These are phyloP conservation scores for Hericium coralloides DNA, from an alignment of 768 basidiomycete species.

Conservation along the genomic window DNA sequence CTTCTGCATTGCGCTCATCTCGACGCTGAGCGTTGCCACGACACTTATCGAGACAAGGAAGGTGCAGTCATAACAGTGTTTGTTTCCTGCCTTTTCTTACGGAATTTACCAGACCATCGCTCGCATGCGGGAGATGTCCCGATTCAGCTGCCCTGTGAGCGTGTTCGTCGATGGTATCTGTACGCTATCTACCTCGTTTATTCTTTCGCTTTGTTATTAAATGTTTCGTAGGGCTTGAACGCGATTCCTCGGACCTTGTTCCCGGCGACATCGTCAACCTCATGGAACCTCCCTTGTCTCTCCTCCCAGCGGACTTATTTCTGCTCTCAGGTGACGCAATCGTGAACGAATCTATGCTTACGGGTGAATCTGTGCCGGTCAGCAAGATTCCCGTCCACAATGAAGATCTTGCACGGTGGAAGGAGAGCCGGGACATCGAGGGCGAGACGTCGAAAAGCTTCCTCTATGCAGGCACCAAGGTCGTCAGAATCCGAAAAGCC, in stretches of 20 bases:
- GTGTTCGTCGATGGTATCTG: slow-evolving; percentile 62
- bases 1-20: slow-evolving; percentile 92
- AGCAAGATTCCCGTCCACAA: slow-evolving; percentile 83
- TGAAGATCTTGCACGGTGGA: slow-evolving; percentile 66
- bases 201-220: background rate
- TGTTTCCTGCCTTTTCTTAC: background rate
- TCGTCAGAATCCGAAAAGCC: slow-evolving; percentile 74
- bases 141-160: slow-evolving; percentile 70
- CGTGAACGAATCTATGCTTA: slow-evolving; percentile 98
- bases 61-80: slow-evolving; percentile 32
- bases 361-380: slow-evolving; percentile 96
- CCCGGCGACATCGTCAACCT: slow-evolving; percentile 91
- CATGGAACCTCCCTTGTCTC: slow-evolving; percentile 59
- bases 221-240: slow-evolving; percentile 48
- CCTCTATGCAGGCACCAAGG: slow-evolving; percentile 83
- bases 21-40: slow-evolving; percentile 69
- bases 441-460: slow-evolving; percentile 73
- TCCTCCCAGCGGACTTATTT: slow-evolving; percentile 86
- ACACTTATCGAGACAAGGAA: slow-evolving; percentile 90
- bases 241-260: slow-evolving; percentile 72
- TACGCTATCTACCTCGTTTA: slow-evolving; percentile 2
- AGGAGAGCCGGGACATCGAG: slow-evolving; percentile 45
- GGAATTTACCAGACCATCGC: slow-evolving; percentile 58
- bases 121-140: slow-evolving; percentile 95
- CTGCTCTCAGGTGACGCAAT: slow-evolving; percentile 95